These are phyloP conservation scores for Fraxinus sp. DNA, from an alignment of 305 asterid species.

Conservation along the genomic window DNA sequence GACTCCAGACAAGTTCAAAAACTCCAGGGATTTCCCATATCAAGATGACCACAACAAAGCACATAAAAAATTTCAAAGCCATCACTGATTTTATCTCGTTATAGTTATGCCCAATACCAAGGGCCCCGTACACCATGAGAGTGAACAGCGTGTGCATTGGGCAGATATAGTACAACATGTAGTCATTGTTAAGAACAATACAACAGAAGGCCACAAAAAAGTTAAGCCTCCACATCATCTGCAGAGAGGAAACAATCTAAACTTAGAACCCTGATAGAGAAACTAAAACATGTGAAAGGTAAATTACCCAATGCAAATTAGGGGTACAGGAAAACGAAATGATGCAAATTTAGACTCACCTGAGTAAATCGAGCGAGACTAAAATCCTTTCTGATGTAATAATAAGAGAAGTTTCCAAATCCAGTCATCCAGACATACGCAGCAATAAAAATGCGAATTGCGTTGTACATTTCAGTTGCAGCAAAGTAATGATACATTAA, in stretches of 20 bases:
- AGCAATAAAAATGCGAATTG: conserved; percentile 94
- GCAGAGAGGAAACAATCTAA: conserved; percentile 40
- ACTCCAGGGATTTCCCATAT: conserved; percentile 99
- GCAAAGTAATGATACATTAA: conserved; percentile 98
- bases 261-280: conserved; percentile 20
- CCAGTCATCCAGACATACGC: conserved; percentile 99
- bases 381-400: conserved; percentile 89
- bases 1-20: conserved; percentile 79
- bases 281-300: conserved; percentile 13
- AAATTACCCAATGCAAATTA: not conserved
- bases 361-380: conserved; percentile 94
- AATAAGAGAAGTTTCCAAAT: conserved; percentile 95
- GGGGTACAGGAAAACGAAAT: not conserved
- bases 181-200: conserved; percentile 84
- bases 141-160: conserved; percentile 99
- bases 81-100: conserved; percentile 86
- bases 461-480: conserved; percentile 91
- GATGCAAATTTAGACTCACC: conserved; percentile 43
- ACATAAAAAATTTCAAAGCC: conserved; percentile 60
- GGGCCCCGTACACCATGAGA: conserved; percentile 96
- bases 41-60: conserved; percentile 86
- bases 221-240: conserved; percentile 99
- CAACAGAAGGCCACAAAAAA: conserved; percentile 90
- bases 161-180: conserved; percentile 94
- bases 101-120: conserved; percentile 87